Conservation (phyloP, 2,329 filamentous ascomycete species). For the Helminthosporium solani region DNA sequence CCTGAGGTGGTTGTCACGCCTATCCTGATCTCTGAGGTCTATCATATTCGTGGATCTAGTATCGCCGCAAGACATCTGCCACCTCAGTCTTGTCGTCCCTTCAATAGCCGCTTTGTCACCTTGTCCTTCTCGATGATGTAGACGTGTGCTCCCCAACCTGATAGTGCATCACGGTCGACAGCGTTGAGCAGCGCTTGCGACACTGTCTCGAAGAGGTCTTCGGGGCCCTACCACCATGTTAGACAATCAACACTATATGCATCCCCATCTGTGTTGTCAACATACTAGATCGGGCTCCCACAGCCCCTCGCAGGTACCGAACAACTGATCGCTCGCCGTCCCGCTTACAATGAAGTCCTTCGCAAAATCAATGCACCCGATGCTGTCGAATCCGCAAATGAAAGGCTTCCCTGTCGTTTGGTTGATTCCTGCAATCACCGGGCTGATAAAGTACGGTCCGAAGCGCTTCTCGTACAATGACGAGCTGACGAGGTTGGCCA, state of each 20-base stretch:
- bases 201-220: constrained; percentile 97
- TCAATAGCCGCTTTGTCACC: constrained; percentile 97
- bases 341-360: constrained; percentile 99
- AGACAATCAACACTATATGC: neutral
- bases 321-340: constrained; percentile 94
- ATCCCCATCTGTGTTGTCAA: neutral
- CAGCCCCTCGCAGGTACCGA: constrained; percentile 96
- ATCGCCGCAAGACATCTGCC: constrained; percentile 9
- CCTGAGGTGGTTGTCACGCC: neutral
- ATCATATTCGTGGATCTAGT: neutral
- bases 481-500: constrained; percentile 86
- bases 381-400: constrained; percentile 98
- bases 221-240: constrained; percentile 64
- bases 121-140: constrained; percentile 99
- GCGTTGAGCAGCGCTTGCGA: constrained; percentile 95
- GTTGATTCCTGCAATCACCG: constrained; percentile 92
- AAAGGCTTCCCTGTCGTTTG: constrained; percentile 92
- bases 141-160: constrained; percentile 96
- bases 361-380: constrained; percentile 98
- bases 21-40: neutral
- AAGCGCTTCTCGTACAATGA: constrained; percentile 94
- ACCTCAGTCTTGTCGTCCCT: constrained; percentile 82
- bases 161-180: constrained; percentile 93
- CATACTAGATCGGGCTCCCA: constrained; percentile 95
- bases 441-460: constrained; percentile 93